These are phyloP conservation scores for Phaeotremella fagi DNA, from an alignment of 768 basidiomycete species.

Conservation along the genomic window DNA sequence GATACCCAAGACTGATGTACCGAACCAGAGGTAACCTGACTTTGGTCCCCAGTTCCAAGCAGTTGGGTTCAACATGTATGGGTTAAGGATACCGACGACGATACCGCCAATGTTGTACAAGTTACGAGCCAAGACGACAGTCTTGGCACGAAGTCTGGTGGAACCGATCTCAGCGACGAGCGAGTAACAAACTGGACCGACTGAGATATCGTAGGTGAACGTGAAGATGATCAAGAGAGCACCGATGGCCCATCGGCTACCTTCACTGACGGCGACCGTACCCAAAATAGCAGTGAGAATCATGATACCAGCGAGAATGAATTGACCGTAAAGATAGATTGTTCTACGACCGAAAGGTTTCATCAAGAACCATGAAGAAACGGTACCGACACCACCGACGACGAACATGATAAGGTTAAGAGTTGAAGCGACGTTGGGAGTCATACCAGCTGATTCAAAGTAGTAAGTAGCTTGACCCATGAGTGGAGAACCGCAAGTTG, in stretches of 20 bases:
- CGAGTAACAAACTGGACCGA: conserved; percentile 40
- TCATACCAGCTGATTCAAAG: conserved; percentile 25
- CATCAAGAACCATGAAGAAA: conserved; percentile 27
- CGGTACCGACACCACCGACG: conserved; percentile 3
- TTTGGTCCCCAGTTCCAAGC: conserved; percentile 17
- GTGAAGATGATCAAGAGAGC: conserved; percentile 42
- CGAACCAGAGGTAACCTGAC: conserved; percentile 16
- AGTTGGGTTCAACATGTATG: conserved; percentile 12
- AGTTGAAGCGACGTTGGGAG: conserved; percentile 5
- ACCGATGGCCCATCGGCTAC: conserved; percentile 30
- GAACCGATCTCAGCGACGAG: conserved; percentile 31
- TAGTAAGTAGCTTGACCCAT: conserved; percentile 21
- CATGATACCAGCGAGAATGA: conserved; percentile 21
- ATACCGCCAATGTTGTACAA: conserved; percentile 25
- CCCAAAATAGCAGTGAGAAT: conserved; percentile 27
- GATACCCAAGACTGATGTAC: conserved; percentile 3
- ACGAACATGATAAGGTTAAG: conserved; percentile 3
- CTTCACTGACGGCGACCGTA: conserved; percentile 5
- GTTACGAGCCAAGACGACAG: conserved; percentile 14
- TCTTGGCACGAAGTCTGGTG: conserved; percentile 41
- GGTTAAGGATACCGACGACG: conserved; percentile 28
- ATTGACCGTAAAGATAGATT: conserved; percentile 46
- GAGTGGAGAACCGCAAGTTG: conserved; percentile 15
- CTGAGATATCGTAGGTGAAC: conserved; percentile 38
- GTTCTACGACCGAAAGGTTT: conserved; percentile 44